Base-by-base conservation (phyloP, 2,329 filamentous ascomycete species). In the Cryphonectria nitschkei region DNA sequence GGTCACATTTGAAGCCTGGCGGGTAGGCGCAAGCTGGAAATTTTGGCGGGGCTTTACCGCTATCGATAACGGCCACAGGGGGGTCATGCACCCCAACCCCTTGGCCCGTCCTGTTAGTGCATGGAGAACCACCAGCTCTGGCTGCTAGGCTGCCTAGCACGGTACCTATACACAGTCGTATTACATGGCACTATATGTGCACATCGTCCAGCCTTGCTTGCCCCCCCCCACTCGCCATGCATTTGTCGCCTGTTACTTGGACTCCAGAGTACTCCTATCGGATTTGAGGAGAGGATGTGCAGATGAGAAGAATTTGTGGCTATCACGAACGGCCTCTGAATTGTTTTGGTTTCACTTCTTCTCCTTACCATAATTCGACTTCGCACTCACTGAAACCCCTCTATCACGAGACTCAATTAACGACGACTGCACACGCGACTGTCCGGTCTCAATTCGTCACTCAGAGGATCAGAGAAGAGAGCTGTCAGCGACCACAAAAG, bases 21-120 rank as follows among this genome's bases (percentile, higher is more conserved):
- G 63, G 19, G 39, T 11, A 46, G 37, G 37, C 39, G 16, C 39
- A 50, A 65, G 64, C 63, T 65, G 65, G 63, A 67, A 72, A 66
- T 72, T 72, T 69, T 72, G 65, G 70, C 67, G 70, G 70, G 70
- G 70, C 19, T 52, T 14, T 19, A 13, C 13, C 46, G n/a, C 54
- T 60, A 46, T 64, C 65, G 65, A 61, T 61, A 61, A 50, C 37
- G 7, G 43, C 56, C 37, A 29, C 66, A 68, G 66, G 66, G 66
- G 43, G 66, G 43, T 67, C 8, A n/a, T 43, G 32, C 52, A 66
- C 46, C 19, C n/a, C 3, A 9, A 26, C 26, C 22, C 46, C 46
- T 7, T n/a, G 22, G 46, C 22, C 22, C 46, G 7, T 9, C 46
- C 46, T n/a, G 19, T 22, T 50, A 50, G 46, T 19, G 22, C n/a